These are phyloP conservation scores for Colletotrichum tabaci DNA, from an alignment of 2,329 filamentous ascomycete genomes.

Conservation along the genomic window DNA sequence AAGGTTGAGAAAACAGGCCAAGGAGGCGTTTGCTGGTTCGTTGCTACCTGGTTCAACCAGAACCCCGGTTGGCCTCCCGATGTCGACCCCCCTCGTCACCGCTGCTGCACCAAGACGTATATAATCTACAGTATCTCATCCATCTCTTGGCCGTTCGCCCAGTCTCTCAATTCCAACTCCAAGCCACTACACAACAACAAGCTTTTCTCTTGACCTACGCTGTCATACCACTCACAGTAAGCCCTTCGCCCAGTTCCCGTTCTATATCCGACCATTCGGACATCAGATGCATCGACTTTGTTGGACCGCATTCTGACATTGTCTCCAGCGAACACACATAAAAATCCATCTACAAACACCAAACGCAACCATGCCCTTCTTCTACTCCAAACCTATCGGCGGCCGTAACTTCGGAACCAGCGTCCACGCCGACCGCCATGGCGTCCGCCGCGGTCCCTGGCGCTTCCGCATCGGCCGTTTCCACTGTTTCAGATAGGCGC, in stretches of 20 bases:
- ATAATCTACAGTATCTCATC: conserved; percentile 9
- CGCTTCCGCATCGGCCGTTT: conserved; percentile 65
- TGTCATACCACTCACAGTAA: not conserved
- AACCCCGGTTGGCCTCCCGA: not conserved
- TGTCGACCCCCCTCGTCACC: conserved; percentile 20
- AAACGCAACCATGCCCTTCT: conserved; percentile 59
- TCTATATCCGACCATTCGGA: not conserved
- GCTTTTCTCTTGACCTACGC: not conserved
- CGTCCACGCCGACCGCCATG: conserved; percentile 61
- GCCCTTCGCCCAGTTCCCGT: no score
- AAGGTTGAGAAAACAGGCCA: conserved; percentile 16
- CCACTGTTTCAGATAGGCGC: conserved; percentile 62
- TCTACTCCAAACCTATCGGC: conserved; percentile 63
- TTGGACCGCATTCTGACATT: not conserved
- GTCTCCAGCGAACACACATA: not conserved
- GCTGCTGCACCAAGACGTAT: conserved; percentile 24
- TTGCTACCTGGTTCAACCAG: not conserved
- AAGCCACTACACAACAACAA: conserved; percentile 4
- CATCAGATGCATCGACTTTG: not conserved
- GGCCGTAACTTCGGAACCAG: conserved; percentile 66
- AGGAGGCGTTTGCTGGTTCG: not conserved
- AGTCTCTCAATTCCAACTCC: conserved; percentile 5
- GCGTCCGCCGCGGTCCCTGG: conserved; percentile 65
- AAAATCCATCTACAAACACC: not conserved
- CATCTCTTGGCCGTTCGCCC: conserved; percentile 13